Base-by-base conservation (phyloP, 371 early-diverging fungal genomes). In the Smittium culicis region DNA sequence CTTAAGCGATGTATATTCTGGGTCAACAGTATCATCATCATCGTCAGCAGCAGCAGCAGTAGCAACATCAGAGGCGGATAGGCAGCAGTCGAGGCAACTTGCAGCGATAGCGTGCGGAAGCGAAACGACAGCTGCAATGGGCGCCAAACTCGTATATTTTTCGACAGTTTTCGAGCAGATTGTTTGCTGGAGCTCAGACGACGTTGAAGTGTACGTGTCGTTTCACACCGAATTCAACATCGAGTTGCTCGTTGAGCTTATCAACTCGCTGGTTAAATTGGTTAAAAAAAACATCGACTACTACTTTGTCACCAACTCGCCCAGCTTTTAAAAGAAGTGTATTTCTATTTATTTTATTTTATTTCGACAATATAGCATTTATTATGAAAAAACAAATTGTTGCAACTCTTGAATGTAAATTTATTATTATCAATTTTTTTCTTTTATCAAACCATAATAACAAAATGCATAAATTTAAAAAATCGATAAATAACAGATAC, bases 191-290 rank as follows among this genome's bases (percentile, higher is more conserved):
- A 31, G 30, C 62, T 27, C 16, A 28, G 16, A 70, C 54, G 35
- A 71, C 29, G 77, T 76, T 58, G 77, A 76, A 66, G 59, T 76
- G 32, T 76, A 74, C 59, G 75, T 73, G 1, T 58, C 77, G 16
- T 67, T 76, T 35, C 57, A 66, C 57, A 68, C 77, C 1, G 30
- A 67, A 24, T 64, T 69, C 32, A 72, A 68, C 17, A 77, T 72
- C 11, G 69, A 69, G 33, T 34, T 33, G 57, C 72, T 76, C 69
- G 72, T 76, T 27, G 71, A 71, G 17, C 29, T 68, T 56, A 70
- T 73, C 1, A 76, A 77, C 62, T 25, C 61, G 8, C 71, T 77
- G 34, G 69, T 76, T 3, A 73, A 76, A 60, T 72, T 72, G 72
- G 68, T 76, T 63, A 71, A 70, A 29, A 71, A 66, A 59, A 77